Base-by-base conservation (phyloP, 208 protist genomes). In the Jaenimonas drosophilae region DNA sequence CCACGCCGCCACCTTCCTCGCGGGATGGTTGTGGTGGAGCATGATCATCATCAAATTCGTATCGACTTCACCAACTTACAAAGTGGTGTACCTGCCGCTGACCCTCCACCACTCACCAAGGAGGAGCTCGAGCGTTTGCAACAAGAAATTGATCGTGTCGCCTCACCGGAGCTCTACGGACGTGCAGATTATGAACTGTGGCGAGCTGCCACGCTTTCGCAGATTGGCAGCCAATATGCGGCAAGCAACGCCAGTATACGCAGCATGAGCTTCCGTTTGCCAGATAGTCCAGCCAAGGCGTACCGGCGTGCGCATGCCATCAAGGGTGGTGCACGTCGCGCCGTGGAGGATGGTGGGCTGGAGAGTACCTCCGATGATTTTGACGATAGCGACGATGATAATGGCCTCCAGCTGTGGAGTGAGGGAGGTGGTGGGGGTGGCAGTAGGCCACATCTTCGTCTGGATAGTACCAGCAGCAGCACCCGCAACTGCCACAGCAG, bases 161-260 rank as follows among this genome's bases (percentile, higher is more conserved):
- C 72, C 0, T 81, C 72, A 0, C 72, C 72, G 6, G 31, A 65
- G 51, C 61, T 67, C 30, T 68, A 72, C 26, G 69, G 62, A 6
- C 32, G 45, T 12, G 54, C 69, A 2, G 58, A 52, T 41, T 68
- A 72, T n/a, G n/a, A n/a, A n/a, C n/a, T n/a, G n/a, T n/a, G n/a
- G n/a, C n/a, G n/a, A n/a, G n/a, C n/a, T n/a, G n/a, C n/a, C n/a
- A n/a, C n/a, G n/a, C n/a, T n/a, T n/a, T n/a, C n/a, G n/a, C n/a
- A n/a, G n/a, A n/a, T n/a, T n/a, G n/a, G n/a, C n/a, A n/a, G n/a
- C n/a, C n/a, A n/a, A n/a, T n/a, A n/a, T n/a, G n/a, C n/a, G n/a
- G n/a, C n/a, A n/a, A n/a, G n/a, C n/a, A n/a, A 34, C 30, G 30
- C 11, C 30, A 34, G 30, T 34, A 34, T 34, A n/a, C 11, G 30